Conservation (phyloP, 495 filamentous ascomycete species). For the Penicillium riverlandense region DNA sequence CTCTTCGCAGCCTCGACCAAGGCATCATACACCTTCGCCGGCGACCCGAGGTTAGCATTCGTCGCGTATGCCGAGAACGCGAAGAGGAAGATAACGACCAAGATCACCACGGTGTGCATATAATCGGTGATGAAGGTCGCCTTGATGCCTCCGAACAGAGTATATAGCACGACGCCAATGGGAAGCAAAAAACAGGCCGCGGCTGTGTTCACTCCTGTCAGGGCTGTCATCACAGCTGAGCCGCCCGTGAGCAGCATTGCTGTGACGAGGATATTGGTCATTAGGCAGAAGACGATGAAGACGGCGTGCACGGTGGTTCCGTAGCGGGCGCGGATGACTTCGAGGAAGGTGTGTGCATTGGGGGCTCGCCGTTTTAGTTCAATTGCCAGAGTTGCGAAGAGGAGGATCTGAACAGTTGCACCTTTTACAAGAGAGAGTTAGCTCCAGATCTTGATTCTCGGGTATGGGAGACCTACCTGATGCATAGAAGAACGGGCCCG, state of each 20-base stretch:
- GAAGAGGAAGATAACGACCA: conserved; percentile 88
- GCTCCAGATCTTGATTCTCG: no score
- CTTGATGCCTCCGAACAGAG: conserved; percentile 74
- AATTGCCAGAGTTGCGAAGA: conserved; percentile 91
- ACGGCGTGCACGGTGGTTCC: conserved; percentile 62
- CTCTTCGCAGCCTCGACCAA: conserved; percentile 59
- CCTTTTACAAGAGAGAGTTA: conserved; percentile 15
- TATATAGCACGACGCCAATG: conserved; percentile 76
- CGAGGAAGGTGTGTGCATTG: conserved; percentile 82
- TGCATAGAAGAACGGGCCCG: conserved; percentile 88
- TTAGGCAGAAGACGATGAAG: conserved; percentile 74
- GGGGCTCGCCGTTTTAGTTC: conserved; percentile 84
- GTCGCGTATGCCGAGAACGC: conserved; percentile 81
- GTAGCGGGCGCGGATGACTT: conserved; percentile 58
- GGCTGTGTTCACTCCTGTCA: conserved; percentile 81
- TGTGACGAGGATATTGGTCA: conserved; percentile 80
- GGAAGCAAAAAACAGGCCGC: conserved; percentile 90
- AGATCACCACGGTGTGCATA: conserved; percentile 78
- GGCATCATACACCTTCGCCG: conserved; percentile 72
- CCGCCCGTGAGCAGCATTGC: conserved; percentile 92
- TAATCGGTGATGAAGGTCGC: conserved; percentile 71
- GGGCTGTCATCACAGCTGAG: conserved; percentile 72
- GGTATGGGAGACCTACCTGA: conserved; percentile 27
- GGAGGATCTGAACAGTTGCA: conserved; percentile 58
- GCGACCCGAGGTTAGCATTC: conserved; percentile 68